Evolutionary conservation across 139 green algal species (phyloP), one percentile per base, ranked within the genome.

Genomic region (Closterium sp.): DNA sequence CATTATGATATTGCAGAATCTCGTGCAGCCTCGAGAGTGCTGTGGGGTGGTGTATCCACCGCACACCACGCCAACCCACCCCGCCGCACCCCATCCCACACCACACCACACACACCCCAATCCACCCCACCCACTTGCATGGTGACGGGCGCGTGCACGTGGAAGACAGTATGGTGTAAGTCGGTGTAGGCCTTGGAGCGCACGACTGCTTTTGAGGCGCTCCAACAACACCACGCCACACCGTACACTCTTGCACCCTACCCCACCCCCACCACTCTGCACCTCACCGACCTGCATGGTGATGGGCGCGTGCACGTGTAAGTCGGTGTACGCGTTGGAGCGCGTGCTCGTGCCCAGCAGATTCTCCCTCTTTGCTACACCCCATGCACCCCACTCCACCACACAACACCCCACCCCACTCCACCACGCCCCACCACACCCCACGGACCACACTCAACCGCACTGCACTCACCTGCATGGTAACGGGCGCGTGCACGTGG

Each of bases 111-210:
- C 62, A 70, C 17, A 27, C 19, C 17, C 62, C 62, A 79, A 50
- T 9, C 38, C 62, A 79, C 21, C 85, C 24, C 85, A 87, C 85
- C 13, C n/a, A 45, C 89, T 24, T 93, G 91, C 95, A 98, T 98
- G 70, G 87, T 88, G 28, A 97, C 93, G 2, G 98, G 98, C 24
- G 97, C 94, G 93, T 99, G 98, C 86, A 99, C 97, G 93, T 99
- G 98, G 95, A 99, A 99, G 24, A 99, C 98, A 22, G 98, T 99
- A 97, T 99, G 98, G 95, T 99, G 98, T 93, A 99, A 99, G 96
- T 99, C 98, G 28, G 98, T 99, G 97, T 99, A 99, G 0, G 98
- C 98, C 92, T 99, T 99, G 87, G 97, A 97, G 32, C 98, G 96
- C 0, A 97, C 96, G 7, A 97, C 96, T 13, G 96, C 98, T 3